A percentile compares a stretch with the other conserved stretches of the same genome.
Conservation (phyloP, 1,139 yeast genomes). For the Pichia inconspicua region DNA sequence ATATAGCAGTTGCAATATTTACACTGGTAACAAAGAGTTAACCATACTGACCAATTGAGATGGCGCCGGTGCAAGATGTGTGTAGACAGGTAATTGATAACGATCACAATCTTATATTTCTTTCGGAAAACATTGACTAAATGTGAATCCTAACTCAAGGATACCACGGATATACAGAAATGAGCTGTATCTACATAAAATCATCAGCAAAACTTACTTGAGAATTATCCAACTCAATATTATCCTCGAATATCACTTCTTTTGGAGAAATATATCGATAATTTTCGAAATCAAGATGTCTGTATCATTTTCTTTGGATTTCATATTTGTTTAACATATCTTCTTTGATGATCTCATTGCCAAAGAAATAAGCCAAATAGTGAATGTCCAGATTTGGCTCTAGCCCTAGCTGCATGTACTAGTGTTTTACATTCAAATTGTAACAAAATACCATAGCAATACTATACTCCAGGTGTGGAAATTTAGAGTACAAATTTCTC, state of each 20-base stretch:
- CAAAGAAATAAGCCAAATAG: neutral
- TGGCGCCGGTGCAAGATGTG: too few species aligned
- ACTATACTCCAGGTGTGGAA: neutral
- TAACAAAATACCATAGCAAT: neutral
- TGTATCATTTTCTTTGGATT: neutral
- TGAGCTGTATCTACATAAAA: too few species aligned
- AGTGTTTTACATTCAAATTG: neutral
- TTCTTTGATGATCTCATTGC: neutral
- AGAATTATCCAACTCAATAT: neutral
- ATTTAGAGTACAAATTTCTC: neutral
- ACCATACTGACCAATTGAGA: too few species aligned
- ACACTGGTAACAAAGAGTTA: too few species aligned
- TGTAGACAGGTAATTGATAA: too few species aligned
- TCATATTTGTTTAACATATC: neutral
- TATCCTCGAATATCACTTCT: neutral
- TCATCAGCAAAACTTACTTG: neutral
- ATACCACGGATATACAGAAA: too few species aligned
- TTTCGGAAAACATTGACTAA: too few species aligned
- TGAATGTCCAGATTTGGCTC: neutral
- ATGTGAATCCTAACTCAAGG: too few species aligned
- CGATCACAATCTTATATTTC: too few species aligned
- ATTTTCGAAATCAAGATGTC: neutral
- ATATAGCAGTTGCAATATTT: too few species aligned
- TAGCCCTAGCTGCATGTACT: neutral
- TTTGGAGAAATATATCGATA: neutral